Conservation (phyloP, 78 protist species). For the Bodo saltans region DNA sequence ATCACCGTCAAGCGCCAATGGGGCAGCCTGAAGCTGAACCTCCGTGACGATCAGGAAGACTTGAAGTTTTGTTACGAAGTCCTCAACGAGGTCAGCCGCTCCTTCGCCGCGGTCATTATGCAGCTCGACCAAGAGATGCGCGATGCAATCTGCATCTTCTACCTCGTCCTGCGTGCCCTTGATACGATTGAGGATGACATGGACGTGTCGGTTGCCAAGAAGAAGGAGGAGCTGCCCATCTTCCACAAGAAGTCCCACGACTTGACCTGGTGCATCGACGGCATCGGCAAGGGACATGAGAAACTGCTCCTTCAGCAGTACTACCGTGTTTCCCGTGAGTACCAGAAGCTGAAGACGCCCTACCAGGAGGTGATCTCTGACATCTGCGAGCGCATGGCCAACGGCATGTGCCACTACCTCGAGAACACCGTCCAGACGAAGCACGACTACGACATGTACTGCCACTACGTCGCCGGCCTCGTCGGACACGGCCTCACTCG, state of each 20-base stretch:
- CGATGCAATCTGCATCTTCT: conserved; percentile 78
- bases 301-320: conserved; percentile 20
- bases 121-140: conserved; percentile 57
- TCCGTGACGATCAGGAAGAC: background rate
- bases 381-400: conserved; percentile 75
- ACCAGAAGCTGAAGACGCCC: conserved; percentile 8
- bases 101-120: conserved; percentile 71
- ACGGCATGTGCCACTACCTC: conserved; percentile 69
- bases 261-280: conserved; percentile 39
- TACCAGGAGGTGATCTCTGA: conserved; percentile 73
- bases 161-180: conserved; percentile 88
- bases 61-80: conserved; percentile 30
- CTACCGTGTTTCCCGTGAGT: background rate
- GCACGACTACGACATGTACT: conserved; percentile 78
- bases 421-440: conserved; percentile 15
- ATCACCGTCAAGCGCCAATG: background rate
- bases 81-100: conserved; percentile 42
- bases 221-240: conserved; percentile 35
- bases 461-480: conserved; percentile 94
- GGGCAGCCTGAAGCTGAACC: background rate
- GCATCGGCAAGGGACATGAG: conserved; percentile 36
- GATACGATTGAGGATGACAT: conserved; percentile 93
- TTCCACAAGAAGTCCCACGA: conserved; percentile 46
- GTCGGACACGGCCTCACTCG: conserved; percentile 87
- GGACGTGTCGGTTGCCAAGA: conserved; percentile 40